A percentile compares a stretch with the other conserved stretches of the same genome.
phyloP scores from a whole-genome alignment of 208 protist species.

The Novymonas esmeraldas region DNA sequence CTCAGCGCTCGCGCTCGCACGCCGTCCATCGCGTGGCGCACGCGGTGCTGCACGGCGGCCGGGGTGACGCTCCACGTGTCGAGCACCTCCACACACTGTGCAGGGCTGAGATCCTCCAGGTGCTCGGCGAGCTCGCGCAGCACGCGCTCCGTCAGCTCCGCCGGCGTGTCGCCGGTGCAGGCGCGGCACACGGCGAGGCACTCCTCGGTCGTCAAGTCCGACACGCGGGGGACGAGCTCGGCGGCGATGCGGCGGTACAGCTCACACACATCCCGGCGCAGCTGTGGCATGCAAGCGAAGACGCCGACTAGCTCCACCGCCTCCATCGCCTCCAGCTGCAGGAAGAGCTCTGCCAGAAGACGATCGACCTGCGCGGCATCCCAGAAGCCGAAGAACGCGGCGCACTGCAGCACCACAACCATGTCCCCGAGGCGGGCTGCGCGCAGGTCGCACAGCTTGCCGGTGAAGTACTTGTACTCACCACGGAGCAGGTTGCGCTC shows the following conservation, averaged over 20 bases:
- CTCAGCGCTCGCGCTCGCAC: conserved; percentile 28
- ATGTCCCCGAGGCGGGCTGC: conserved; percentile 68
- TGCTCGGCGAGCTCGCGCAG: conserved; percentile 47
- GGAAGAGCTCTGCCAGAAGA: conserved; percentile 66
- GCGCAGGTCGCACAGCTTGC: conserved; percentile 84
- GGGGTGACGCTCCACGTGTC: conserved; percentile 53
- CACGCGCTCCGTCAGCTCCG: conserved; percentile 50
- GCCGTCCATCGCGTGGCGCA: conserved; percentile 21
- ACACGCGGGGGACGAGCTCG: conserved; percentile 49
- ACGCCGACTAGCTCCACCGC: conserved; percentile 64
- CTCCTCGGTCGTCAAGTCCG: conserved; percentile 80
- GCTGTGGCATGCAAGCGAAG: conserved; percentile 67
- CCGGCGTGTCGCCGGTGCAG: conserved; percentile 49
- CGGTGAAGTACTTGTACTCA: conserved; percentile 95
- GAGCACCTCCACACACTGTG: conserved; percentile 64
- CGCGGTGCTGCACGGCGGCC: conserved; percentile 20
- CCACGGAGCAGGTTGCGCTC: conserved; percentile 86
- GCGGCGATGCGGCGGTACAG: conserved; percentile 53
- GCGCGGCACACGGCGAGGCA: conserved; percentile 56
- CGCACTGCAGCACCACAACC: conserved; percentile 79
- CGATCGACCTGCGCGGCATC: conserved; percentile 81
- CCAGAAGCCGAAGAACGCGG: conserved; percentile 90
- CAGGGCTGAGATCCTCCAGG: conserved; percentile 32
- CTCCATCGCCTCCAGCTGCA: conserved; percentile 51
- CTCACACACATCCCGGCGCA: conserved; percentile 60